Evolutionary conservation across 2,329 filamentous ascomycete species (phyloP).

Genomic region (Colletotrichum musae): DNA sequence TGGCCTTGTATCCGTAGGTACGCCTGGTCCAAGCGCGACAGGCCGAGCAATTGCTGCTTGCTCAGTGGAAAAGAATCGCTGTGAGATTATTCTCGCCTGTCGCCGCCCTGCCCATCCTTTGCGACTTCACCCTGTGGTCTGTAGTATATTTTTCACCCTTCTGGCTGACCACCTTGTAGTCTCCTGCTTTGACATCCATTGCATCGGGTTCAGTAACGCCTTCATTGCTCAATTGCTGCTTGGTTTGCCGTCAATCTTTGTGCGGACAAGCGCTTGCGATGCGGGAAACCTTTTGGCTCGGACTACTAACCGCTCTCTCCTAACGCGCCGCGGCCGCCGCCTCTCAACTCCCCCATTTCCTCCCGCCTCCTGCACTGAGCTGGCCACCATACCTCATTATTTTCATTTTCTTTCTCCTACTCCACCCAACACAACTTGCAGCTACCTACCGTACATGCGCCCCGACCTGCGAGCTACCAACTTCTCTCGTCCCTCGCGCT

Average conservation of each 20-base stretch:
- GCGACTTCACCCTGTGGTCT: conserved; percentile 29
- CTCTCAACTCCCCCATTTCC: conserved; percentile 38
- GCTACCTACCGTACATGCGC: conserved; percentile 27
- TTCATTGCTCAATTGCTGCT: conserved; percentile 24
- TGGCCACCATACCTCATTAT: conserved; percentile 11
- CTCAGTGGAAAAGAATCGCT: conserved; percentile 19
- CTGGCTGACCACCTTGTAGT: not conserved
- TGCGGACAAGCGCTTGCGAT: conserved; percentile 34
- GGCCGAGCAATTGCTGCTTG: conserved; percentile 28
- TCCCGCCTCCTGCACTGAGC: conserved; percentile 7
- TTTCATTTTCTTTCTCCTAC: conserved; percentile 33
- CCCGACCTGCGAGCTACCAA: conserved; percentile 25
- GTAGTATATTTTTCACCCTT: not conserved
- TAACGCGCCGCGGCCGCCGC: conserved; percentile 37
- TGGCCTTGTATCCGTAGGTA: conserved; percentile 6
- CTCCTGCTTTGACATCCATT: too few species aligned
- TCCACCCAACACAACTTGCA: conserved; percentile 35
- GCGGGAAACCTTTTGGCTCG: conserved; percentile 39
- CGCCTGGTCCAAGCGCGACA: conserved; percentile 31
- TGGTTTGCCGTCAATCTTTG: conserved; percentile 9
- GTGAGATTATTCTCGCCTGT: conserved; percentile 36
- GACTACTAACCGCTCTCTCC: conserved; percentile 37
- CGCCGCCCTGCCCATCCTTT: conserved; percentile 25
- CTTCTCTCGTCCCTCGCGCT: not conserved
- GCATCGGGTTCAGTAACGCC: too few species aligned